Evolutionary conservation across 257 asterid species (phyloP).

Genomic region (Gentiana dahurica): DNA sequence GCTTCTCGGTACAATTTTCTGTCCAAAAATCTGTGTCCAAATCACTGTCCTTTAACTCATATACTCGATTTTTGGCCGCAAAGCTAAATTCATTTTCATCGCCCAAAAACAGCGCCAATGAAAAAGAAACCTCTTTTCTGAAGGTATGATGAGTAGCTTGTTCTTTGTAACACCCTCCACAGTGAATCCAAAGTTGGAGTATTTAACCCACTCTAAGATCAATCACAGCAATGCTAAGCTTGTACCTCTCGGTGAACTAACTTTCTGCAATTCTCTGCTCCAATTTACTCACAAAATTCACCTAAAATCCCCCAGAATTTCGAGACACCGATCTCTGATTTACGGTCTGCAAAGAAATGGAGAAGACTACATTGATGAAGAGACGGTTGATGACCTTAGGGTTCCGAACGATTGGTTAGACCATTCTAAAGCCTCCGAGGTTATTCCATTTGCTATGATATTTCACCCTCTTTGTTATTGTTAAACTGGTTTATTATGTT

Average conservation of each 20-base stretch:
- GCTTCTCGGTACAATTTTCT: no score
- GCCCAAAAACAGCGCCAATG: no score
- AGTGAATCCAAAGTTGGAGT: neutral
- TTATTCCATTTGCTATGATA: slow-evolving; percentile 5
- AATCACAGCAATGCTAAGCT: neutral
- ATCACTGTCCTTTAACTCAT: no score
- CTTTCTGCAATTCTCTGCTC: neutral
- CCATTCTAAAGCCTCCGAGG: slow-evolving; percentile 64
- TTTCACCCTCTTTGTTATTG: neutral
- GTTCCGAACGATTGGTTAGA: slow-evolving; percentile 71
- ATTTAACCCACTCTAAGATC: slow-evolving; percentile 1
- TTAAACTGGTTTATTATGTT: neutral
- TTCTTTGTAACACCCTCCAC: neutral
- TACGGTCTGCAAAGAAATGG: slow-evolving; percentile 21
- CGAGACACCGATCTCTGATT: slow-evolving; percentile 3
- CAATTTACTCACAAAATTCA: slow-evolving; percentile 7
- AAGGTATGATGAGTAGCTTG: slow-evolving; percentile 2
- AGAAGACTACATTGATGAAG: slow-evolving; percentile 22
- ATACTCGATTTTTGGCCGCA: no score
- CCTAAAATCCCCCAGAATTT: slow-evolving; percentile 8
- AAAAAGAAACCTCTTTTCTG: neutral
- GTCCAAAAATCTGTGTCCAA: no score
- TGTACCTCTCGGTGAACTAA: slow-evolving; percentile 5
- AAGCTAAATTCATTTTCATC: no score
- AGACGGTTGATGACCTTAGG: slow-evolving; percentile 42